Conservation (phyloP, 1,139 yeast genomes). For the Taiozyma sp. region DNA sequence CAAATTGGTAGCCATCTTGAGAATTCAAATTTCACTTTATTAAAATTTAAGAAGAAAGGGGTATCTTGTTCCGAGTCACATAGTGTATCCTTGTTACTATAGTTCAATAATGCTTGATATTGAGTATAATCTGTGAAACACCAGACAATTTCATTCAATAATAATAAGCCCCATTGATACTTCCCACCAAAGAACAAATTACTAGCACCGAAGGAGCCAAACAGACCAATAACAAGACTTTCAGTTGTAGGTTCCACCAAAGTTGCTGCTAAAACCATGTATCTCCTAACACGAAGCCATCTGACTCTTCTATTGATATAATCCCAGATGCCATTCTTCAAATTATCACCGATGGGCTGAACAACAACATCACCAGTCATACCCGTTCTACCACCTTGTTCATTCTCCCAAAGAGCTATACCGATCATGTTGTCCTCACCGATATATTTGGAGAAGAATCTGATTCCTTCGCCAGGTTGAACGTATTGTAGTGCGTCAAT, state of each 20-base stretch:
- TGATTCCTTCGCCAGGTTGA: slow-evolving; percentile 36
- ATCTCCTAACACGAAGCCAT: slow-evolving; percentile 87
- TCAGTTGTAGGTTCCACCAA: slow-evolving; percentile 86
- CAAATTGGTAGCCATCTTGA: slow-evolving; percentile 46
- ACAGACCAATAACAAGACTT: slow-evolving; percentile 59
- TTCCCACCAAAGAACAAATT: slow-evolving; percentile 35
- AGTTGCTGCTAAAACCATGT: slow-evolving; percentile 86
- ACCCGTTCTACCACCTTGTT: slow-evolving; percentile 67
- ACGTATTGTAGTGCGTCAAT: slow-evolving; percentile 16
- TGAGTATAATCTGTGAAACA: slow-evolving; percentile 58
- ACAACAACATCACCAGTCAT: slow-evolving; percentile 75
- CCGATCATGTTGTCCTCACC: slow-evolving; percentile 96
- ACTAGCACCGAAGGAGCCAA: slow-evolving; percentile 60
- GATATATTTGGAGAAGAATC: slow-evolving; percentile 73
- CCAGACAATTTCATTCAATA: slow-evolving; percentile 62
- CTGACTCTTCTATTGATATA: slow-evolving; percentile 68
- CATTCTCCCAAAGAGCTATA: slow-evolving; percentile 71
- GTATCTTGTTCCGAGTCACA: slow-evolving; percentile 13
- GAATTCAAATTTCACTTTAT: slow-evolving; percentile 32
- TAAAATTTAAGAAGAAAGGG: slow-evolving; percentile 20
- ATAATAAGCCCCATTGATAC: slow-evolving; percentile 32
- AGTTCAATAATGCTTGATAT: slow-evolving; percentile 40
- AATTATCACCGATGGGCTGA: slow-evolving; percentile 65
- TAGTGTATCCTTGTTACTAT: slow-evolving; percentile 26
- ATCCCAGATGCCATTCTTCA: slow-evolving; percentile 36